Evolutionary conservation across 2,329 filamentous ascomycete genomes (phyloP).

Genomic region (Xylariaceae sp.): DNA sequence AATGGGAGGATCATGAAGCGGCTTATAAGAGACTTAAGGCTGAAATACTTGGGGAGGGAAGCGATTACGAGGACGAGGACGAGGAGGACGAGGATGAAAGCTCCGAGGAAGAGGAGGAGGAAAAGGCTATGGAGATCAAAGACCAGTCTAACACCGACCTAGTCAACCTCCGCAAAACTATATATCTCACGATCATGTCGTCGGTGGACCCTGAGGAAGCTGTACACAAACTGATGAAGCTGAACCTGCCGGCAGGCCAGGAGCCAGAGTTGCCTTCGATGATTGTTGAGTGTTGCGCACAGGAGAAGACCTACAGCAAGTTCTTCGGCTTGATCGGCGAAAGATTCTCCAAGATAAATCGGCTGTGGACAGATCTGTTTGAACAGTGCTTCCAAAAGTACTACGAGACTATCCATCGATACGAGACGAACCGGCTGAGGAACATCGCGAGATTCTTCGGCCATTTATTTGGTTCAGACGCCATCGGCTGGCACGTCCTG

Average conservation of each 20-base stretch:
- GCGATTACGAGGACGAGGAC: constrained; percentile 77
- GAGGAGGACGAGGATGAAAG: constrained; percentile 66
- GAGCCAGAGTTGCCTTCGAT: constrained; percentile 93
- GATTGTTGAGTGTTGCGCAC: constrained; percentile 95
- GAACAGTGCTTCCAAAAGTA: constrained; percentile 89
- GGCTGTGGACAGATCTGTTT: constrained; percentile 91
- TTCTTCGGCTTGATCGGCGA: constrained; percentile 96
- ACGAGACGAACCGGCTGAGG: constrained; percentile 91
- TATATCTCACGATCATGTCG: constrained; percentile 97
- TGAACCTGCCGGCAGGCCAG: constrained; percentile 82
- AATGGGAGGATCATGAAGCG: constrained; percentile 90
- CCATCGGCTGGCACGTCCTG: constrained; percentile 89
- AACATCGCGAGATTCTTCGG: constrained; percentile 97
- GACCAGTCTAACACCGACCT: constrained; percentile 96
- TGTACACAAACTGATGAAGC: constrained; percentile 94
- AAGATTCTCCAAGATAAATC: constrained; percentile 92
- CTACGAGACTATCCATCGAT: constrained; percentile 96
- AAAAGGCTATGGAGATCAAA: constrained; percentile 90
- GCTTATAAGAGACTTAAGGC: constrained; percentile 89
- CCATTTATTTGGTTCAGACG: constrained; percentile 84
- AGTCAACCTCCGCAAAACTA: constrained; percentile 88
- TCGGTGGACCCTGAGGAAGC: constrained; percentile 96
- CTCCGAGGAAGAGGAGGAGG: constrained; percentile 73
- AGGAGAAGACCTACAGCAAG: constrained; percentile 96
- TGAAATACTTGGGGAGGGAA: constrained; percentile 93